Percentiles rank a stretch among this genome's conserved stretches.
Evolutionary conservation across 768 basidiomycete genomes (phyloP).

Genomic region (Leucocoprinus leucothites): DNA sequence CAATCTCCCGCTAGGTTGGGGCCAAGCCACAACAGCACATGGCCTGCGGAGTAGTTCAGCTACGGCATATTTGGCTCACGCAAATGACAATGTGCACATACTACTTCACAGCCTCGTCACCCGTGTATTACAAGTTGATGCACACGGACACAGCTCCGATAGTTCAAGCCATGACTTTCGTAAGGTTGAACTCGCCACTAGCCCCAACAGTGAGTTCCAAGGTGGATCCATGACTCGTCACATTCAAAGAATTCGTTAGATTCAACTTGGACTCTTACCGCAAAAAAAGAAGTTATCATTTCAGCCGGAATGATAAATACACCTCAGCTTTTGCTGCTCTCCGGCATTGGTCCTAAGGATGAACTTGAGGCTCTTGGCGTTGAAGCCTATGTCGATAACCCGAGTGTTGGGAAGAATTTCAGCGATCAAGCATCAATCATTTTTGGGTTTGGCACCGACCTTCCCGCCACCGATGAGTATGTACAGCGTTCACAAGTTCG

Average conservation of each 20-base stretch:
- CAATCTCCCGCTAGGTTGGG: constrained; percentile 15
- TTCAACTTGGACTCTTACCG: constrained; percentile 8
- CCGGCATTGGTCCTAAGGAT: constrained; percentile 18
- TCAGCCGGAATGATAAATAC: constrained; percentile 17
- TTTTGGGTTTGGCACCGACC: not conserved
- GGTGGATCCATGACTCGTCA: not conserved
- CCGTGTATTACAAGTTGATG: constrained; percentile 12
- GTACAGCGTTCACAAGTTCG: not conserved
- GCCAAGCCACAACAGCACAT: constrained; percentile 17
- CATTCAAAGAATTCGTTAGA: not conserved
- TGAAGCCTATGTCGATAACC: constrained; percentile 12
- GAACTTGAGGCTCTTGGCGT: constrained; percentile 14
- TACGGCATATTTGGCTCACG: constrained; percentile 19
- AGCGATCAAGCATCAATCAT: constrained; percentile 10
- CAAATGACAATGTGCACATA: constrained; percentile 26
- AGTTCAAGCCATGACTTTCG: constrained; percentile 2
- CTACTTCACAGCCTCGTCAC: constrained; percentile 25
- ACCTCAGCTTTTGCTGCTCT: constrained; percentile 20
- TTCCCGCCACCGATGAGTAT: not conserved
- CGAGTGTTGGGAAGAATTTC: constrained; percentile 19
- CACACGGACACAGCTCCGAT: not conserved
- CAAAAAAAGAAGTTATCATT: constrained; percentile 17
- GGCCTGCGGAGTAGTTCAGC: constrained; percentile 22
- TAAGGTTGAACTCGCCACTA: constrained; percentile 9
- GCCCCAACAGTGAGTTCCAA: not conserved